phyloP scores from a whole-genome alignment of 2,329 filamentous ascomycete species.

The Acarospora socialis region DNA sequence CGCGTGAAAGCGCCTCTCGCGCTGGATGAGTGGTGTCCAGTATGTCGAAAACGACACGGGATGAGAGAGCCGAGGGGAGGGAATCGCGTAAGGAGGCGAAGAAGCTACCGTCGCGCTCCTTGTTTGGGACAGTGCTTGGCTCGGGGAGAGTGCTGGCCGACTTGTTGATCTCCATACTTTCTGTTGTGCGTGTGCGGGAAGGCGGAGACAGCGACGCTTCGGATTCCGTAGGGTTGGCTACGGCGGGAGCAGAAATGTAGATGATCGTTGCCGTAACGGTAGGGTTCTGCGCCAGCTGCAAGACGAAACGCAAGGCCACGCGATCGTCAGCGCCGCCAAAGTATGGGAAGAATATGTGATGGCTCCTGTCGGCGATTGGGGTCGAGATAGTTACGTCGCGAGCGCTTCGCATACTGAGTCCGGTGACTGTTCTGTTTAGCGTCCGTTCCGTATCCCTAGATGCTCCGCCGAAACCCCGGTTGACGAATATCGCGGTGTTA shows the following conservation, averaged over 20 bases:
- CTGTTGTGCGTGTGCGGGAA: background rate
- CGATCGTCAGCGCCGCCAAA: conserved; percentile 74
- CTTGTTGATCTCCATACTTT: conserved; percentile 2
- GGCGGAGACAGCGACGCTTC: background rate
- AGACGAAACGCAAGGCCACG: conserved; percentile 61
- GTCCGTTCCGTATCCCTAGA: conserved; percentile 15
- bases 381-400: conserved; percentile 42
- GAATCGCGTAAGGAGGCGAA: conserved; percentile 44
- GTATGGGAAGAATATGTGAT: conserved; percentile 79
- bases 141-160: conserved; percentile 6
- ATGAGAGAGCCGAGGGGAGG: conserved; percentile 35
- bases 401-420: conserved; percentile 45
- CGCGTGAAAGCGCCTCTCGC: conserved; percentile 36
- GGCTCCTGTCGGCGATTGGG: conserved; percentile 52
- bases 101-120: conserved; percentile 37
- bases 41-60: conserved; percentile 45
- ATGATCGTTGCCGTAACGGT: conserved; percentile 66
- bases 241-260: conserved; percentile 30
- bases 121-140: conserved; percentile 6
- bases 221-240: conserved; percentile 7
- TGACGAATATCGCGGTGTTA: conserved; percentile 66
- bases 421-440: conserved; percentile 38
- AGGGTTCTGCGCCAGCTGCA: conserved; percentile 70
- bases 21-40: conserved; percentile 29
- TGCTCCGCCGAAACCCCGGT: conserved; percentile 46